A percentile compares a stretch with the other conserved stretches of the same genome.
Conservation (phyloP, 164 flowering plant genomes). For the Macadamia integrifolia region DNA sequence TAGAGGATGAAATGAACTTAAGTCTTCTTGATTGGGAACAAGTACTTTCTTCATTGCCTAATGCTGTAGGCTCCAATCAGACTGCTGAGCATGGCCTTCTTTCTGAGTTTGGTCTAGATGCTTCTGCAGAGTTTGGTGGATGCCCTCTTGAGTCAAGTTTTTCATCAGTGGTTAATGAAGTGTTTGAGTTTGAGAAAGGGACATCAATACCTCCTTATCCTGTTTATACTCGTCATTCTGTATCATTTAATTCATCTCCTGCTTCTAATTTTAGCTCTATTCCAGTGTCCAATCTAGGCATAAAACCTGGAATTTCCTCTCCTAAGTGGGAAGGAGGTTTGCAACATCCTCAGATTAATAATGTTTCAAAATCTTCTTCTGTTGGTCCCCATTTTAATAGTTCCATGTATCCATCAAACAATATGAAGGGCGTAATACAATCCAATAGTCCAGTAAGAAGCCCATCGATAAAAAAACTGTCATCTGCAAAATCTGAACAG, state of each 20-base stretch:
- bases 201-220: conserved; percentile 32
- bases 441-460: conserved; percentile 46
- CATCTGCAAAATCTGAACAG: conserved; percentile 85
- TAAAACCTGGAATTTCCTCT: conserved; percentile 48
- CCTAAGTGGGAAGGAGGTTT: conserved; percentile 60
- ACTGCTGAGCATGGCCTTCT: conserved; percentile 43
- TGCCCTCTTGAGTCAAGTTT: conserved; percentile 44
- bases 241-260: conserved; percentile 35
- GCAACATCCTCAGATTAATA: conserved; percentile 36
- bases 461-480: conserved; percentile 40
- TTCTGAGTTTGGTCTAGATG: conserved; percentile 44
- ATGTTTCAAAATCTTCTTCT: conserved; percentile 31
- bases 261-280: conserved; percentile 45
- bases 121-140: conserved; percentile 29
- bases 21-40: conserved; percentile 55
- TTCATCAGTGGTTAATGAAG: conserved; percentile 80
- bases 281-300: conserved; percentile 29
- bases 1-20: conserved; percentile 74
- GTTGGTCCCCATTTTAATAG: conserved; percentile 28
- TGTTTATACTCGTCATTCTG: conserved; percentile 31
- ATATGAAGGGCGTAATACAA: conserved; percentile 46
- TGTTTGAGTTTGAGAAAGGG: conserved; percentile 82
- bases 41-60: conserved; percentile 34
- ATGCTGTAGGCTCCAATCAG: conserved; percentile 33
- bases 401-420: conserved; percentile 39